phyloP scores from a whole-genome alignment of 345 rosid genomes.

The Turnera subulata region DNA sequence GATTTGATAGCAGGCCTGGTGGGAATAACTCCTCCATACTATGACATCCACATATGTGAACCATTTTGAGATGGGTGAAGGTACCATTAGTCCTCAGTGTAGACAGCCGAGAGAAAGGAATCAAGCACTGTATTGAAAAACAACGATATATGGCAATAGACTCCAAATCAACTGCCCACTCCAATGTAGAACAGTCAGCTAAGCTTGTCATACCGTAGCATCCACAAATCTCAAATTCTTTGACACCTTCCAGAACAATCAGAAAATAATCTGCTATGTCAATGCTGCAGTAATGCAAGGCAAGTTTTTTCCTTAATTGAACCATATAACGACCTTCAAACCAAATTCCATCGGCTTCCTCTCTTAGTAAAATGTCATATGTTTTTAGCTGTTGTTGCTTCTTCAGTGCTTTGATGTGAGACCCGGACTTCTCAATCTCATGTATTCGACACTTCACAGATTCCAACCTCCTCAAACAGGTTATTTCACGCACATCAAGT shows the following conservation, averaged over 20 bases:
- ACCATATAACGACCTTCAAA: not conserved
- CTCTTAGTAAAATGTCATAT: not conserved
- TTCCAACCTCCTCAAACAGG: conserved; percentile 7
- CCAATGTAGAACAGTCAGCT: too few relatives aligned
- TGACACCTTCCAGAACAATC: too few relatives aligned
- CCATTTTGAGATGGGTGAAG: not conserved
- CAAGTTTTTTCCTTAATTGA: too few relatives aligned
- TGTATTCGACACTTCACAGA: not conserved
- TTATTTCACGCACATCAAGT: conserved; percentile 6
- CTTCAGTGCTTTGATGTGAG: not conserved
- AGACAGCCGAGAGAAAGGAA: not conserved
- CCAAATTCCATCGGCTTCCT: not conserved
- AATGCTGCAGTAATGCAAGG: too few relatives aligned
- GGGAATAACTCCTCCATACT: conserved; percentile 10
- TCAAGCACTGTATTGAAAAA: too few relatives aligned
- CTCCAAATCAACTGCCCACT: not conserved
- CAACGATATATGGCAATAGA: not conserved
- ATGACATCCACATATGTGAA: not conserved
- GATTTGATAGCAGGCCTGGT: conserved; percentile 1
- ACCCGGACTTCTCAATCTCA: not conserved
- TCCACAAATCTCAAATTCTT: too few relatives aligned
- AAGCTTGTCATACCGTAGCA: too few relatives aligned
- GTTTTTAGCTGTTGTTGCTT: not conserved
- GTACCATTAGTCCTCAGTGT: not conserved
- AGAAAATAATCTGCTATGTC: too few relatives aligned